These are phyloP conservation scores for Gynostemma pentaphyllum DNA, from an alignment of 306 rosid genomes.

Conservation along the genomic window DNA sequence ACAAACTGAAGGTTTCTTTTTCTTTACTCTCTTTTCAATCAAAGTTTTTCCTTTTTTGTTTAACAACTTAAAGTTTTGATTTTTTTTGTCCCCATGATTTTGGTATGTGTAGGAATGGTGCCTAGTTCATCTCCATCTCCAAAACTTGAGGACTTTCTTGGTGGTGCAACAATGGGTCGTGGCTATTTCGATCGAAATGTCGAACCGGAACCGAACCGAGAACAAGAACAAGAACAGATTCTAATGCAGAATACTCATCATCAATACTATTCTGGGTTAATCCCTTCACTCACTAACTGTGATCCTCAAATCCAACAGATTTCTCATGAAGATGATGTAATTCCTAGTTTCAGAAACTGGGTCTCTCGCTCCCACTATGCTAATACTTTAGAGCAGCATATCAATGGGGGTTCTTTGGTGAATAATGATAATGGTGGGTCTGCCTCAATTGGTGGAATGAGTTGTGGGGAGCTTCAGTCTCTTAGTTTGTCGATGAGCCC, in stretches of 20 bases:
- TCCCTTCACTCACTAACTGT: not conserved
- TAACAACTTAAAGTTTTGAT: no score
- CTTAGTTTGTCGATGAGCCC: constrained; percentile 60
- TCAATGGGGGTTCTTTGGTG: not conserved
- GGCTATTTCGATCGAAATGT: constrained; percentile 51
- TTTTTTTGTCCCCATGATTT: not conserved
- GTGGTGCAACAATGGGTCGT: constrained; percentile 55
- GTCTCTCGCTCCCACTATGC: constrained; percentile 1
- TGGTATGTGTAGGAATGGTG: constrained; percentile 39
- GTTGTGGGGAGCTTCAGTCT: constrained; percentile 43
- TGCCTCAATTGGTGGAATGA: constrained; percentile 24
- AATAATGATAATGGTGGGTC: not conserved
- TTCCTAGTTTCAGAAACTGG: constrained; percentile 1
- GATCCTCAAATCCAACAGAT: constrained; percentile 1
- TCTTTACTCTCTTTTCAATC: not conserved
- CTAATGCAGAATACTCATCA: constrained; percentile 23
- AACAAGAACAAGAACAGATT: constrained; percentile 21
- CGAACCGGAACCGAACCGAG: constrained; percentile 30
- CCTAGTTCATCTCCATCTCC: constrained; percentile 78
- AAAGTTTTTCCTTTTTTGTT: no score
- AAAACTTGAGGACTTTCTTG: constrained; percentile 76
- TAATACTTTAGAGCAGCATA: constrained; percentile 1
- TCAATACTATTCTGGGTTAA: constrained; percentile 37
- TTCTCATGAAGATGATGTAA: not conserved
- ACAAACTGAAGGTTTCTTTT: constrained; percentile 47